Evolutionary conservation across 2,329 filamentous ascomycete species (phyloP).

Genomic region (Hyphodiscus sp.): DNA sequence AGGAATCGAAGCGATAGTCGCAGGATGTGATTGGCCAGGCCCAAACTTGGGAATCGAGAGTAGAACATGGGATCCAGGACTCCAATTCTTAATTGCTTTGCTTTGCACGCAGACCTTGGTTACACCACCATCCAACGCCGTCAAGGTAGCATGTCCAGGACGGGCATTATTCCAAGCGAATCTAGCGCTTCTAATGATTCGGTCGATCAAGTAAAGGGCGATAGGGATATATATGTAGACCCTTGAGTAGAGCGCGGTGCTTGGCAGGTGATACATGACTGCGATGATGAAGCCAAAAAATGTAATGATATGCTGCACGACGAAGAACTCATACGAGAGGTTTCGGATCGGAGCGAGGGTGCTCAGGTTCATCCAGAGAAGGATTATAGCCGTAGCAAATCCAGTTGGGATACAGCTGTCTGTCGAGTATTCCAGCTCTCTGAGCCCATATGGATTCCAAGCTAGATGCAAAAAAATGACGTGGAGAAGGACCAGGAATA

Average conservation of each 20-base stretch:
- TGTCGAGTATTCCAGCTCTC: conserved; percentile 21
- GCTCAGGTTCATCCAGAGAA: conserved; percentile 60
- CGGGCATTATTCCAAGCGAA: conserved; percentile 30
- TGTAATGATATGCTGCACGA: conserved; percentile 59
- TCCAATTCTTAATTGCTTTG: conserved; percentile 31
- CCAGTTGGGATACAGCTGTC: conserved; percentile 38
- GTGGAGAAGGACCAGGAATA: conserved; percentile 49
- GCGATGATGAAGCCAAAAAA: conserved; percentile 33
- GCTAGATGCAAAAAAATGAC: conserved; percentile 19
- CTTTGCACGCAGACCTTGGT: conserved; percentile 32
- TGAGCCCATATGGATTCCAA: conserved; percentile 22
- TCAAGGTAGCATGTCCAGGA: conserved; percentile 22
- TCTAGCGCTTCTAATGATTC: conserved; percentile 22
- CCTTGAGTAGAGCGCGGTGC: conserved; percentile 27
- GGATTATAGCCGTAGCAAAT: conserved; percentile 56
- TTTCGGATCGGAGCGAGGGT: conserved; percentile 58
- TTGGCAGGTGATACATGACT: conserved; percentile 30
- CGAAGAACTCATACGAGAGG: conserved; percentile 62
- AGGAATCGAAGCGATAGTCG: conserved; percentile 50
- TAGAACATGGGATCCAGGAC: conserved; percentile 51
- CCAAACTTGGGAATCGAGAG: conserved; percentile 52
- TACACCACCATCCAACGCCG: conserved; percentile 30
- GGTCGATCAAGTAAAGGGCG: conserved; percentile 20
- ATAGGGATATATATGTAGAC: conserved; percentile 26
- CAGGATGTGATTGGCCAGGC: conserved; percentile 50